Evolutionary conservation across 768 basidiomycete genomes (phyloP), one percentile per base, ranked within the genome.

Genomic region (Aureoboletus auriporus): DNA sequence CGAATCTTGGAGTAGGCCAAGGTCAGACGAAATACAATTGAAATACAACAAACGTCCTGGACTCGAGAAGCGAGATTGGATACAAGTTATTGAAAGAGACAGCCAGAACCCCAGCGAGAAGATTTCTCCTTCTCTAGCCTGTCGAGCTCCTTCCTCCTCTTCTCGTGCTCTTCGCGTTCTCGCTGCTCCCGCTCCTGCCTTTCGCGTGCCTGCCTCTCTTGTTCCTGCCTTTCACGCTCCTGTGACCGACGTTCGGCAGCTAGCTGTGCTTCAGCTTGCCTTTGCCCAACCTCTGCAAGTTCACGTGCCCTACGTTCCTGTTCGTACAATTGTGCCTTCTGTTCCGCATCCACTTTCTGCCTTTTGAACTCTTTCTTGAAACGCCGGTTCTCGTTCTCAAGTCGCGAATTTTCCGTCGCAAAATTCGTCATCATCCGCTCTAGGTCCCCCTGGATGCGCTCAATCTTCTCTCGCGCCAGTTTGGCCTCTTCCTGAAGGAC

Each of bases 401-500:
- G 68, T 39, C 58, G 52, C 42, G 49, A 52, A 45, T 71, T 71
- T 49, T 75, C 71, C 33, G 64, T 57, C 17, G 57, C 61, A 51
- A 71, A 74, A 9, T 67, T 62, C 0, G 69, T 55, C 0, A 66
- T 69, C 55, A 78, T 64, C 36, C 66, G 71, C 49, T 66, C 59
- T 1, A 75, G 66, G 36, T 75, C 73, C 5, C 49, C 44, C 30
- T 73, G 71, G 9, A 78, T 67, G 7, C 70, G 58, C 17, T 61
- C 56, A 49, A 78, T 72, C 51, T 72, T 73, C n/a, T 60, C 59
- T 49, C 73, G 67, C n/a, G 75, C 63, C 46, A 67, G 69, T 50
- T 55, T 63, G 6, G 68, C 66, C 45, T 75, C 77, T 16, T 66
- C 56, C 42, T 73, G 74, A 14, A 79, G 63, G 52, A 75, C 71